Percentiles rank a stretch among this genome's conserved stretches.
Evolutionary conservation across 768 basidiomycete species (phyloP).

Genomic region (Cyclocybe aegerita): DNA sequence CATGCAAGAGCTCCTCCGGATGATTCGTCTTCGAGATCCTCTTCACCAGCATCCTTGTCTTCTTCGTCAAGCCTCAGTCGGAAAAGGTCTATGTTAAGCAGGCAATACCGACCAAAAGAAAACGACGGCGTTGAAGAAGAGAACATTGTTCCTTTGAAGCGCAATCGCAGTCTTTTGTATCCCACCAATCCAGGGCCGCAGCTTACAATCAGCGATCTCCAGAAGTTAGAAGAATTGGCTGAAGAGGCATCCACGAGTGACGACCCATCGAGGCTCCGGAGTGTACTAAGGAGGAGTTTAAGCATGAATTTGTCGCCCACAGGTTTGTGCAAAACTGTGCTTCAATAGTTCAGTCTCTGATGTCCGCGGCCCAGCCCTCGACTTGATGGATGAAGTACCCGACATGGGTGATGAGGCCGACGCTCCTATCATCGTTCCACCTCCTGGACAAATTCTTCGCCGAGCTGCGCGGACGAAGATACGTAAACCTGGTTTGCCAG

Average conservation of each 20-base stretch:
- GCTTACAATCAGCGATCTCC: constrained; percentile 91
- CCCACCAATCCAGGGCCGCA: constrained; percentile 69
- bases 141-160: constrained; percentile 62
- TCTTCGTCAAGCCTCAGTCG: constrained; percentile 60
- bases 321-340: constrained; percentile 51
- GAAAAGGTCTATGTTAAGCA: constrained; percentile 91
- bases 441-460: constrained; percentile 85
- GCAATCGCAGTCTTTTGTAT: constrained; percentile 69
- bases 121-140: constrained; percentile 75
- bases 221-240: constrained; percentile 89
- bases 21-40: constrained; percentile 28
- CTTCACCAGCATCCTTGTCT: constrained; percentile 40
- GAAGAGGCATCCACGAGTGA: constrained; percentile 84
- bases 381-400: constrained; percentile 65
- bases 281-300: constrained; percentile 78
- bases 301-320: constrained; percentile 85
- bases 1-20: constrained; percentile 71
- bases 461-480: constrained; percentile 95
- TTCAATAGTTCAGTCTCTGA: constrained; percentile 10
- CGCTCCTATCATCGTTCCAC: constrained; percentile 87
- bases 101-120: constrained; percentile 84
- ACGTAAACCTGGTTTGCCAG: constrained; percentile 75
- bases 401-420: constrained; percentile 80
- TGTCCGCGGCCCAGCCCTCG: constrained; percentile 47
- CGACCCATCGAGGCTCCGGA: constrained; percentile 80